Evolutionary conservation across 805 yeast species (phyloP), one percentile per base, ranked within the genome.

Genomic region (Candida ipomoeae): DNA sequence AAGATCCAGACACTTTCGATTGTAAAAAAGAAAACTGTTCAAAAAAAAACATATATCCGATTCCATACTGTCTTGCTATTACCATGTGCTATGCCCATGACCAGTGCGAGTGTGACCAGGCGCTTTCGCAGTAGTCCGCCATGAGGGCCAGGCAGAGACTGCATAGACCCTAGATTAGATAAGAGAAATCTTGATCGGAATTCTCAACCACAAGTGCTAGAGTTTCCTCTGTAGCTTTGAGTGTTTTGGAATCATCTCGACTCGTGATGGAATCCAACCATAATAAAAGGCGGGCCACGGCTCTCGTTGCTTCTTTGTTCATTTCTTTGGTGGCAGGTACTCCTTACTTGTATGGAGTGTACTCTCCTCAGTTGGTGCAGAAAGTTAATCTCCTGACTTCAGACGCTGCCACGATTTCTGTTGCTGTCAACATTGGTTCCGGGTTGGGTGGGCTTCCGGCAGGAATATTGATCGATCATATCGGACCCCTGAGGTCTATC

Each of bases 301-400:
- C 75, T 0, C 61, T 73, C 37, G 45, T 57, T 10, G 61, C 62
- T 20, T 68, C 76, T 13, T 57, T 71, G 13, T 60, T 84, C 15
- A 83, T 83, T 7, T 78, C 87, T 0, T 59, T 85, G 43, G 89
- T 85, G 0, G 77, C 89, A 3, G 92, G 94, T 2, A 85, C 90
- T 2, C 87, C 89, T 0, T 87, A 87, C 58, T 68, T 85, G 13
- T 87, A 82, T 62, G 87, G 91, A 0, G 80, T 82, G n/a, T 87
- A 81, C 61, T 83, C 89, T 1, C 91, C 92, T 1, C 90, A 86
- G 61, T 68, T 87, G 54, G 75, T 84, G 26, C 68, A 72, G 23
- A 68, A 75, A 56, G 80, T 85, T 21, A 76, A 81, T 0, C 71
- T 86, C 26, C 76, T 84, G 0, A 77, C 85, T 0, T 70, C 81